Percentiles rank a stretch among this genome's conserved stretches.
These are phyloP conservation scores for Linum lewisii DNA, from an alignment of 345 rosid genomes.

Conservation along the genomic window DNA sequence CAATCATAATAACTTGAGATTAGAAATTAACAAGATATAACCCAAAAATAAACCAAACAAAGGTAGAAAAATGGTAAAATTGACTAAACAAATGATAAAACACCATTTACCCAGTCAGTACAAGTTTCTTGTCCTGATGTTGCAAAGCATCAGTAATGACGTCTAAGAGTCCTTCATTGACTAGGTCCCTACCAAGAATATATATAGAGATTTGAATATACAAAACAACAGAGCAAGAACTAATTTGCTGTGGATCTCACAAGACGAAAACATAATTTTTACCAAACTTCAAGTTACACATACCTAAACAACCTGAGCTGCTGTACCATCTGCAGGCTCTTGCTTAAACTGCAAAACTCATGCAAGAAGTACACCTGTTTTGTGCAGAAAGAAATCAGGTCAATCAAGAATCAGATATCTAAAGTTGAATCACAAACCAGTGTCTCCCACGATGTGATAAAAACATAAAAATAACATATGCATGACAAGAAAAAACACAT, in stretches of 20 bases:
- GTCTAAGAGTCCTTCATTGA: constrained; percentile 69
- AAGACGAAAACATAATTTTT: not conserved
- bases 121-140: constrained; percentile 66
- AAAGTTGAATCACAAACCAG: too few relatives aligned
- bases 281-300: constrained; percentile 13
- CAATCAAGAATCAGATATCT: not conserved
- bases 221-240: not conserved
- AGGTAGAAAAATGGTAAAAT: not conserved
- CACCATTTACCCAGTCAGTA: constrained; percentile 65
- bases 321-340: constrained; percentile 84
- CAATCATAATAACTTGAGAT: constrained; percentile 32
- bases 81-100: not conserved
- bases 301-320: constrained; percentile 78
- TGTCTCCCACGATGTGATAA: too few relatives aligned
- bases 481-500: too few relatives aligned
- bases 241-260: not conserved
- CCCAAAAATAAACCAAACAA: not conserved
- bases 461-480: too few relatives aligned
- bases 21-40: constrained; percentile 8
- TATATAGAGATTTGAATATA: not conserved
- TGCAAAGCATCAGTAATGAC: constrained; percentile 60
- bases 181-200: constrained; percentile 54
- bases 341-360: constrained; percentile 81
- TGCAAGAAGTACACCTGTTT: constrained; percentile 71
- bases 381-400: constrained; percentile 7